Percentiles rank a stretch among this genome's conserved stretches.
Conservation (phyloP, 495 filamentous ascomycete genomes). For the Aspergillus ostianus region DNA sequence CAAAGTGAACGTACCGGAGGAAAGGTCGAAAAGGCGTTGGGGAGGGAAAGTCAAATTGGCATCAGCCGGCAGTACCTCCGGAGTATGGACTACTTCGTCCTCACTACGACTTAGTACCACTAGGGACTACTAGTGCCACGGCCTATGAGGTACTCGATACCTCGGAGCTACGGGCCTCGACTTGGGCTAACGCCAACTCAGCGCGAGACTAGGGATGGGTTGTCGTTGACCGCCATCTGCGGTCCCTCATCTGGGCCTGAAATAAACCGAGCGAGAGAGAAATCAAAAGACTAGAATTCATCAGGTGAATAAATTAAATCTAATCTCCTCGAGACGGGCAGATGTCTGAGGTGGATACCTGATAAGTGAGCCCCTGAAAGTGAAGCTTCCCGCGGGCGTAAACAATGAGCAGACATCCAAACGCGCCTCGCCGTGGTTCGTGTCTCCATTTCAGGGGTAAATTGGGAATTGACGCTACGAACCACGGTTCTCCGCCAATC, state of each 20-base stretch:
- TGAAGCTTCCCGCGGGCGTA: conserved; percentile 5
- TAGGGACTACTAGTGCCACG: neutral
- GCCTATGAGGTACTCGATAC: neutral
- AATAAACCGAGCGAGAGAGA: no score
- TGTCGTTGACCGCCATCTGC: conserved; percentile 8
- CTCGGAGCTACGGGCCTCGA: conserved; percentile 9
- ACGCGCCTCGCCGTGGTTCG: conserved; percentile 17
- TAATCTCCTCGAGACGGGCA: neutral
- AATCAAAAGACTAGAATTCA: no score
- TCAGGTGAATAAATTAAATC: no score
- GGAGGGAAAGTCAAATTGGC: conserved; percentile 13
- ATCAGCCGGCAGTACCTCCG: neutral
- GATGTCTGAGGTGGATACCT: neutral
- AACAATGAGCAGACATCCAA: conserved; percentile 21
- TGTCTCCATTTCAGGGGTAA: conserved; percentile 33
- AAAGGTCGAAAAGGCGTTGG: conserved; percentile 9
- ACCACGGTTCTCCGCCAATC: conserved; percentile 31
- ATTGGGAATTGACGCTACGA: conserved; percentile 13
- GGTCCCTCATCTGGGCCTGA: no score
- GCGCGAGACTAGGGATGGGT: no score
- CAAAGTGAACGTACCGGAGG: conserved; percentile 15
- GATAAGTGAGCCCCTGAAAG: conserved; percentile 13
- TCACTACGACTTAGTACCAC: neutral
- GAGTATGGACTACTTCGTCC: neutral
- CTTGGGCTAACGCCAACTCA: neutral